A percentile compares a stretch with the other conserved stretches of the same genome.
Evolutionary conservation across 2,329 filamentous ascomycete species (phyloP).

Genomic region (Neospermospora avenae): DNA sequence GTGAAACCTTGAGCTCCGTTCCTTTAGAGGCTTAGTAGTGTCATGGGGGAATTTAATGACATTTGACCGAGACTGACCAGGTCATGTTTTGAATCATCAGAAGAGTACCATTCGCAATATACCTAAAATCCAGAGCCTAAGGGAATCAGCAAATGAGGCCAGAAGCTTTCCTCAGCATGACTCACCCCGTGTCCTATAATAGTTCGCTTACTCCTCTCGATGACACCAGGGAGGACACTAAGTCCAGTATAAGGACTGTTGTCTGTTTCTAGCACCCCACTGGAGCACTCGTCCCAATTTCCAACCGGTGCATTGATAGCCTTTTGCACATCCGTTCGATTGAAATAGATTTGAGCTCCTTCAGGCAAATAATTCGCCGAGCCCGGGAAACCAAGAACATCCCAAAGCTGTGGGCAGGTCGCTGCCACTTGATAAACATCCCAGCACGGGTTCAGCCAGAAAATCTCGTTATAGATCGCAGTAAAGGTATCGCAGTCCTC

Average conservation of each 20-base stretch:
- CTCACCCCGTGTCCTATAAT: slow-evolving; percentile 68
- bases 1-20: slow-evolving; percentile 58
- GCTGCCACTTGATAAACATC: slow-evolving; percentile 71
- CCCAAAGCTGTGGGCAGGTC: slow-evolving; percentile 68
- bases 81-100: slow-evolving; percentile 68
- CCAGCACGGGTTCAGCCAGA: slow-evolving; percentile 71
- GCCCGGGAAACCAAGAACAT: slow-evolving; percentile 68
- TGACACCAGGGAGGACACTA: slow-evolving; percentile 63
- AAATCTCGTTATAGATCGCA: slow-evolving; percentile 51
- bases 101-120: slow-evolving; percentile 59
- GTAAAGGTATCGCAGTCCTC: slow-evolving; percentile 57
- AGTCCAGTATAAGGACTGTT: slow-evolving; percentile 51
- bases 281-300: slow-evolving; percentile 55
- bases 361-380: slow-evolving; percentile 59
- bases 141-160: neutral
- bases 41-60: neutral
- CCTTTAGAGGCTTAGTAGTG: slow-evolving; percentile 22
- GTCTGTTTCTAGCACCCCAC: slow-evolving; percentile 49
- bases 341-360: slow-evolving; percentile 61
- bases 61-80: slow-evolving; percentile 36
- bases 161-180: slow-evolving; percentile 33
- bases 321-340: slow-evolving; percentile 56
- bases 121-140: slow-evolving; percentile 45
- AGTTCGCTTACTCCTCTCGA: slow-evolving; percentile 69
- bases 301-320: slow-evolving; percentile 70